Evolutionary conservation across 306 rosid species (phyloP).

Genomic region (Lupinus albus): DNA sequence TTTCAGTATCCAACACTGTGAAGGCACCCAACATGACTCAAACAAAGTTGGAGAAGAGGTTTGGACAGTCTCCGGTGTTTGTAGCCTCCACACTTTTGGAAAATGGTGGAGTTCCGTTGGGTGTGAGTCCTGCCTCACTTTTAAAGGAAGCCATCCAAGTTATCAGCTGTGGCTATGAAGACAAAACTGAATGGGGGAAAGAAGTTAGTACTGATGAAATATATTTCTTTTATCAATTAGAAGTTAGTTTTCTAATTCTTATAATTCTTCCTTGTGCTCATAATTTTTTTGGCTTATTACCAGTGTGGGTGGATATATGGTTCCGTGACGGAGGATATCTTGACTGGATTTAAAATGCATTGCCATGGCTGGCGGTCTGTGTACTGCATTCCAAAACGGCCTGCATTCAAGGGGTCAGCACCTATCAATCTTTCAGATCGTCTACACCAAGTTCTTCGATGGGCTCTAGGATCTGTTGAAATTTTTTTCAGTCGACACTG

Average conservation of each 20-base stretch:
- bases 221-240: not conserved
- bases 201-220: constrained; percentile 55
- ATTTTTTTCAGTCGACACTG: constrained; percentile 92
- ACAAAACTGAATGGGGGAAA: constrained; percentile 97
- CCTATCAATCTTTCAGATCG: constrained; percentile 96
- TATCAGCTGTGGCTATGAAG: constrained; percentile 96
- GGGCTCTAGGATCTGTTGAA: constrained; percentile 99
- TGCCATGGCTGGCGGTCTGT: constrained; percentile 99
- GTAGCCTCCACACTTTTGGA: constrained; percentile 75
- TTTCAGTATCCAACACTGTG: constrained; percentile 57
- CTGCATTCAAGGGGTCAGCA: constrained; percentile 98
- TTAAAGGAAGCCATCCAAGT: constrained; percentile 94
- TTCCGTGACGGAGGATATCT: constrained; percentile 96
- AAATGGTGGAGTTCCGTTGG: constrained; percentile 73
- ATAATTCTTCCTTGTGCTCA: constrained; percentile 12
- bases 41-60: constrained; percentile 82
- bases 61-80: constrained; percentile 93
- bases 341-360: constrained; percentile 99
- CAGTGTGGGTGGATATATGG: constrained; percentile 99
- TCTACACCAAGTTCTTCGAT: constrained; percentile 91
- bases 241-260: constrained; percentile 24
- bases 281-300: constrained; percentile 32
- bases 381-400: constrained; percentile 83
- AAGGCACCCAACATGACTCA: constrained; percentile 57
- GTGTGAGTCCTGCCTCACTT: constrained; percentile 76